Percentiles rank a stretch among this genome's conserved stretches.
These are phyloP conservation scores for Globisporangium solare DNA, from an alignment of 352 stramenopile species.

Conservation along the genomic window DNA sequence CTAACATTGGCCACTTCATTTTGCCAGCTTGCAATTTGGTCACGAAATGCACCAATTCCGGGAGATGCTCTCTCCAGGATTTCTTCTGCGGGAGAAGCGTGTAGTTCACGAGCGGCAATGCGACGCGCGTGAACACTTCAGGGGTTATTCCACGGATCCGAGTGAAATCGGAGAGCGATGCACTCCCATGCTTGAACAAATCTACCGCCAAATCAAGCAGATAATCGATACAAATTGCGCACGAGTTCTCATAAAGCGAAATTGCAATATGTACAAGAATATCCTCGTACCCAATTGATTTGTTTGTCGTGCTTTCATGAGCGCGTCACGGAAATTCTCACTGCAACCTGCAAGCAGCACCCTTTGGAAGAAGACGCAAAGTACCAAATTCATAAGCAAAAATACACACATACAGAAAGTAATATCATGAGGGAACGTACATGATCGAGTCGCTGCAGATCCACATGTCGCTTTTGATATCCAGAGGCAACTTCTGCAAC, in stretches of 20 bases:
- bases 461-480: conserved; percentile 53
- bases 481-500: conserved; percentile 40
- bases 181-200: conserved; percentile 66
- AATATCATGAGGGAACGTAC: conserved; percentile 20
- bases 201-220: conserved; percentile 25
- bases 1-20: conserved; percentile 49
- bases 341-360: conserved; percentile 62
- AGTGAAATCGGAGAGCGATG: conserved; percentile 66
- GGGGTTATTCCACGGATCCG: conserved; percentile 44
- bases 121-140: conserved; percentile 37
- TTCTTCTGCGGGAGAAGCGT: conserved; percentile 46
- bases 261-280: not conserved
- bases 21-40: conserved; percentile 46
- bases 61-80: conserved; percentile 38
- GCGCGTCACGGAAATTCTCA: conserved; percentile 37
- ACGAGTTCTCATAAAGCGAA: not conserved
- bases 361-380: conserved; percentile 22
- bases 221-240: no score
- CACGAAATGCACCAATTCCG: conserved; percentile 47
- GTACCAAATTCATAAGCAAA: not conserved
- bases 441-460: conserved; percentile 78
- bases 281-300: conserved; percentile 40
- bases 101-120: conserved; percentile 60
- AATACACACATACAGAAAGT: not conserved
- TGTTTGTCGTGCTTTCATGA: conserved; percentile 40